Conservation (phyloP, 2,329 filamentous ascomycete species). For the Coniochaeta ligniaria region DNA sequence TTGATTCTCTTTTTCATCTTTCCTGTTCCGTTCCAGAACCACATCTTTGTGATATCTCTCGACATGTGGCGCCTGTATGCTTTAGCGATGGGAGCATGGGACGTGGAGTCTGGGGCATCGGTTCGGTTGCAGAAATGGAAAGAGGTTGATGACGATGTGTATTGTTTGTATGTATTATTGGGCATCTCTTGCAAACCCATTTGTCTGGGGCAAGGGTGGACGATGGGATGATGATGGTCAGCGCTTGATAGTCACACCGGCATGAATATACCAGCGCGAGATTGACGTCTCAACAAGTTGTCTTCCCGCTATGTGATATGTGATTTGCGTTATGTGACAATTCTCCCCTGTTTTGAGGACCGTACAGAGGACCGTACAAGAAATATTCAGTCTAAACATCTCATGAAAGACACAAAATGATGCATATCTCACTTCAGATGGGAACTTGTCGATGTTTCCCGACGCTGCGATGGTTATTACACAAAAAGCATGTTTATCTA, state of each 20-base stretch:
- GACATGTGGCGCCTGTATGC: background rate
- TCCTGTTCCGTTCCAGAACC: background rate
- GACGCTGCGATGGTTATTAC: background rate
- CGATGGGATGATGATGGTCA: background rate
- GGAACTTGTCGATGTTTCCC: background rate
- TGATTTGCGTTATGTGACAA: background rate
- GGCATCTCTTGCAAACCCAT: background rate
- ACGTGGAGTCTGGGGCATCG: background rate
- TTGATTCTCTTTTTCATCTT: background rate
- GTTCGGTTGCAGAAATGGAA: background rate
- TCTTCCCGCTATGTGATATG: background rate
- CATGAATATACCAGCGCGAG: background rate
- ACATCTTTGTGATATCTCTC: background rate
- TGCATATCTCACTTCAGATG: background rate
- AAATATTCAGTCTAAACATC: background rate
- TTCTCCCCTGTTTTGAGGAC: background rate
- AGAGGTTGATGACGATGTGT: background rate
- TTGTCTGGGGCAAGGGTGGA: background rate
- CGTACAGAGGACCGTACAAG: background rate
- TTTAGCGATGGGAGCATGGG: background rate
- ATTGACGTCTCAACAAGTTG: background rate
- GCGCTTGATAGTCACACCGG: background rate
- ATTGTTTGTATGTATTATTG: background rate
- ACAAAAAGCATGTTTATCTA: background rate
- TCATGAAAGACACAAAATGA: background rate